Conservation (phyloP, 73 alveolate genomes). For the Durusdinium trenchii region DNA sequence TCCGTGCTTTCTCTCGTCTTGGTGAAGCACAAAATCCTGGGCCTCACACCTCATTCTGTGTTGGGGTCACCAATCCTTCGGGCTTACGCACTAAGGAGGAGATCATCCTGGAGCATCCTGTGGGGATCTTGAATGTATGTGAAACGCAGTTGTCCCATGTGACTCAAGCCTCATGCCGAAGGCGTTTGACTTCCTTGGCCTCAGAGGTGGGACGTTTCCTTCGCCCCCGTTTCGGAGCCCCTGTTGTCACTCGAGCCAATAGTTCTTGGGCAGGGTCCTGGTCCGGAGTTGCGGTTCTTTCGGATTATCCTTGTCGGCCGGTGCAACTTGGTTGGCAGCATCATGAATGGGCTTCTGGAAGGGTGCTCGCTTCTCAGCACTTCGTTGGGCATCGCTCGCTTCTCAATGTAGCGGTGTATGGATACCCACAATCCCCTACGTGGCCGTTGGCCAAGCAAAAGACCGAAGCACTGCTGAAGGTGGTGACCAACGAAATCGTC, state of each 20-base stretch:
- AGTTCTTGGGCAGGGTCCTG: background rate
- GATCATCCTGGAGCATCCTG: background rate
- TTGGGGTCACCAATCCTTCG: background rate
- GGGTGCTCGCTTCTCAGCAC: background rate
- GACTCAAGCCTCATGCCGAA: background rate
- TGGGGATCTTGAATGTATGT: background rate
- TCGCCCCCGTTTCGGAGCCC: background rate
- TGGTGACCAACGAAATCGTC: background rate
- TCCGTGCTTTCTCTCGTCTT: background rate
- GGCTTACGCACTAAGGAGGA: background rate
- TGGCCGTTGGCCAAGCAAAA: background rate
- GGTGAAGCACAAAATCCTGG: background rate
- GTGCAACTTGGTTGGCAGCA: background rate
- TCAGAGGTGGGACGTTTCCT: background rate
- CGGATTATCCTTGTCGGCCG: background rate
- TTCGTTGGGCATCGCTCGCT: background rate
- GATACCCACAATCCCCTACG: background rate
- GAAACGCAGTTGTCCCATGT: background rate
- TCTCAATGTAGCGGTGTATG: background rate
- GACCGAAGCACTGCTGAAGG: background rate
- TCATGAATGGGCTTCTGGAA: background rate
- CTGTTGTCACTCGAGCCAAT: background rate
- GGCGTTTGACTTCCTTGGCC: background rate
- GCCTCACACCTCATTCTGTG: background rate
- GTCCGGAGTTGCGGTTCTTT: background rate